phyloP scores from a whole-genome alignment of 2,329 filamentous ascomycete genomes.

The Aureobasidium vineae region DNA sequence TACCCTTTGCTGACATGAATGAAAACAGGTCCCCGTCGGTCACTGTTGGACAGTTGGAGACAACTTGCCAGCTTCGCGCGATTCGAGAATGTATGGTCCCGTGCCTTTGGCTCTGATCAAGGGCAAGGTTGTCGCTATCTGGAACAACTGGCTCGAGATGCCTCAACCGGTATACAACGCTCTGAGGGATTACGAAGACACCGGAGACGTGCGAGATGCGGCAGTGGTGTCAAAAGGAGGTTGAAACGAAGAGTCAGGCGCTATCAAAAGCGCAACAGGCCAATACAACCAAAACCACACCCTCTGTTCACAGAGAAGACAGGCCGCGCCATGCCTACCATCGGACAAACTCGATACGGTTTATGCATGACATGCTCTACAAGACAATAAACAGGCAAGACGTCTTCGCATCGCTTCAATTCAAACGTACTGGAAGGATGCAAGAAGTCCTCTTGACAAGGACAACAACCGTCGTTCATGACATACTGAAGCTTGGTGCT shows the following conservation, averaged over 20 bases:
- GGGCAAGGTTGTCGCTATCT: slow-evolving; percentile 68
- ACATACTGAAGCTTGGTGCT: neutral
- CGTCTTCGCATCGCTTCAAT: neutral
- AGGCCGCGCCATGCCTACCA: neutral
- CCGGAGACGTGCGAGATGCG: neutral
- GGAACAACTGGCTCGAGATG: slow-evolving; percentile 24
- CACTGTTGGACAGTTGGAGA: slow-evolving; percentile 93
- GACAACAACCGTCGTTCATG: neutral
- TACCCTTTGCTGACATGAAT: neutral
- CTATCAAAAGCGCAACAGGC: neutral
- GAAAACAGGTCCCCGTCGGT: slow-evolving; percentile 71
- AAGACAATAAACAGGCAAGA: neutral
- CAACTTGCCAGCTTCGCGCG: slow-evolving; percentile 77
- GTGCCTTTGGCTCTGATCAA: slow-evolving; percentile 79
- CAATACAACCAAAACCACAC: neutral
- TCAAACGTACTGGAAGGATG: neutral
- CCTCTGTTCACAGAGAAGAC: slow-evolving; percentile 16
- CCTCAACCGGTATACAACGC: slow-evolving; percentile 15
- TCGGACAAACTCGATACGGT: neutral
- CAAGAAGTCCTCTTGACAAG: neutral
- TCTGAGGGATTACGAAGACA: neutral
- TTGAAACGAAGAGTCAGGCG: neutral
- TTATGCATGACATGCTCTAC: neutral
- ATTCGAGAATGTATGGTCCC: slow-evolving; percentile 84
- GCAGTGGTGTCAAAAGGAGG: neutral